These are phyloP conservation scores for Bacidia gigantensis DNA, from an alignment of 495 filamentous ascomycete genomes.

Conservation along the genomic window DNA sequence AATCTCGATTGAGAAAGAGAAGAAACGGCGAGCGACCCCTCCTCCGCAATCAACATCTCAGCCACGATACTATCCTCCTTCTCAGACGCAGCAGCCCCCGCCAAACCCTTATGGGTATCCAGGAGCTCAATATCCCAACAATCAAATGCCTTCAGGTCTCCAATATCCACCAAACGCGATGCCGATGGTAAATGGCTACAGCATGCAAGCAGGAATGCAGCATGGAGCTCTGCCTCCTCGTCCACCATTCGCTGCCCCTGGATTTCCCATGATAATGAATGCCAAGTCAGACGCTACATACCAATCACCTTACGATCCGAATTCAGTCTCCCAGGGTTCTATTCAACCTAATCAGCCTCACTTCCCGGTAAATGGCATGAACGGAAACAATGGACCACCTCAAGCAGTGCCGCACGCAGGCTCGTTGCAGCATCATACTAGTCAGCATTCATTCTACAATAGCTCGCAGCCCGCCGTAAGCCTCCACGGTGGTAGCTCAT, in stretches of 20 bases:
- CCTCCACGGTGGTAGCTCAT: constrained; percentile 13
- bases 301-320: constrained; percentile 18
- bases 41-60: constrained; percentile 27
- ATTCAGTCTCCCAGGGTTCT: constrained; percentile 1
- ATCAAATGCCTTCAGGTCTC: constrained; percentile 24
- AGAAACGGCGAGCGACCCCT: constrained; percentile 46
- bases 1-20: constrained; percentile 55
- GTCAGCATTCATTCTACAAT: background rate
- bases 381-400: background rate
- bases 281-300: constrained; percentile 15
- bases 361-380: constrained; percentile 5
- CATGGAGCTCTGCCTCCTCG: constrained; percentile 23
- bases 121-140: constrained; percentile 9
- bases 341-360: constrained; percentile 5
- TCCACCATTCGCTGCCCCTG: constrained; percentile 7
- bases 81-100: constrained; percentile 12
- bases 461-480: constrained; percentile 15
- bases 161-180: constrained; percentile 31
- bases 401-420: constrained; percentile 4
- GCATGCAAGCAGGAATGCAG: constrained; percentile 20
- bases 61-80: constrained; percentile 21
- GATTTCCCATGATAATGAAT: constrained; percentile 12
- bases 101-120: background rate
- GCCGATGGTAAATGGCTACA: constrained; percentile 11
- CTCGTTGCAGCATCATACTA: constrained; percentile 3